phyloP scores from a whole-genome alignment of 176 grass and related monocot species.

The Coix lacrymajobi region DNA sequence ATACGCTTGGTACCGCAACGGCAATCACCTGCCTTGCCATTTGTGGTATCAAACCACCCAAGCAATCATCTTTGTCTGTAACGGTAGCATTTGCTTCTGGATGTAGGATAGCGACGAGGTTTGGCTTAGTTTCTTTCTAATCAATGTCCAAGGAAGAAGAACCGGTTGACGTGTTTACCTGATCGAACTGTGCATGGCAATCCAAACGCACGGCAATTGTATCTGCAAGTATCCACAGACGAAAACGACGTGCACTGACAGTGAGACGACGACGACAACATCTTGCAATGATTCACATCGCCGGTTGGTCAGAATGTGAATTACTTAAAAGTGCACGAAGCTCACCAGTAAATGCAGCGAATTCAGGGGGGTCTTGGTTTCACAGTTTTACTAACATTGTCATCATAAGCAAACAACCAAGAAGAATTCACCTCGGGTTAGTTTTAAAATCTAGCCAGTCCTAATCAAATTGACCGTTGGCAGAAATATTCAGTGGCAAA shows the following conservation, averaged over 20 bases:
- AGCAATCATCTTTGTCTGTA: no score
- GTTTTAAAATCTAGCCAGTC: not conserved
- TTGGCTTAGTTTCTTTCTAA: not conserved
- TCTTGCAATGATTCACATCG: not conserved
- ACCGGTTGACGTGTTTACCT: not conserved
- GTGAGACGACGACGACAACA: not conserved
- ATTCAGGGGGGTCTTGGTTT: not conserved
- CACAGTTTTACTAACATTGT: not conserved
- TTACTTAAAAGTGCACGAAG: not conserved
- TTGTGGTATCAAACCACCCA: conserved; percentile 19
- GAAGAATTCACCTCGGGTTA: not conserved
- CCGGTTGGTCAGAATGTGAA: not conserved
- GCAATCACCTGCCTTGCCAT: conserved; percentile 32
- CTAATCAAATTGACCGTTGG: not conserved
- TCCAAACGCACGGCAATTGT: not conserved
- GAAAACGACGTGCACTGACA: conserved; percentile 2
- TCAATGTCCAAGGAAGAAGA: conserved; percentile 3
- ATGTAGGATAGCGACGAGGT: not conserved
- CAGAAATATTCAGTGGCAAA: not conserved
- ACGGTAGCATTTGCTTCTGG: conserved; percentile 21
- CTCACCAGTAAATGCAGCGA: not conserved
- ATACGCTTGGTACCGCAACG: conserved; percentile 30
- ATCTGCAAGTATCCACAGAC: not conserved
- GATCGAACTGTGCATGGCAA: not conserved
- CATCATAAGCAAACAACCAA: not conserved